phyloP scores from a whole-genome alignment of 257 asterid species.

The Ligustrum vulgare region DNA sequence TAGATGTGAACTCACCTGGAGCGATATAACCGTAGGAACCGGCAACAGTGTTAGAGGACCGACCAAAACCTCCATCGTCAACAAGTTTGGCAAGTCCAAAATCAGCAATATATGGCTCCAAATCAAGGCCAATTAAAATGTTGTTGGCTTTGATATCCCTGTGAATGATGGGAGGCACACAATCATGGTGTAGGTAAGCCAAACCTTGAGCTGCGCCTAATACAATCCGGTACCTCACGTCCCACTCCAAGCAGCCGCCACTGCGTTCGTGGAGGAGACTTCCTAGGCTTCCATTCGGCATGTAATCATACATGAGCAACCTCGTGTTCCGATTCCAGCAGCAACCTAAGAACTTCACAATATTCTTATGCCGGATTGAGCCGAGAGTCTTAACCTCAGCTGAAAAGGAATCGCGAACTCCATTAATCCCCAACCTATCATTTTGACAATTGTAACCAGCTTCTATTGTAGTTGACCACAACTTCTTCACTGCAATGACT shows the following conservation, averaged over 20 bases:
- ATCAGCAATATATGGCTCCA: conserved; percentile 88
- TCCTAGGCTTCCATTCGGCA: conserved; percentile 89
- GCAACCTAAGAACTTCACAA: conserved; percentile 81
- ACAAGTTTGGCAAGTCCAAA: conserved; percentile 84
- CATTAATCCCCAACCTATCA: conserved; percentile 32
- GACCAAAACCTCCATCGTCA: conserved; percentile 59
- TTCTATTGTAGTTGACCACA: conserved; percentile 57
- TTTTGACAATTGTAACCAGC: conserved; percentile 31
- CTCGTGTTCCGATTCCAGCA: conserved; percentile 76
- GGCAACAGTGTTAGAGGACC: conserved; percentile 73
- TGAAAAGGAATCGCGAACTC: conserved; percentile 71
- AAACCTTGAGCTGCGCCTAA: conserved; percentile 82
- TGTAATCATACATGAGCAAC: conserved; percentile 84
- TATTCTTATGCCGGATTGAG: conserved; percentile 77
- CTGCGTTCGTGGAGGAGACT: conserved; percentile 63
- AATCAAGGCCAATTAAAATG: conserved; percentile 73
- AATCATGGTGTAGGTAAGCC: conserved; percentile 83
- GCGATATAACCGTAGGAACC: conserved; percentile 93
- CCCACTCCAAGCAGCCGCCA: conserved; percentile 78
- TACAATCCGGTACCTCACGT: conserved; percentile 65
- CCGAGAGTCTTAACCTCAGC: conserved; percentile 82
- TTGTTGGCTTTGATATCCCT: conserved; percentile 89
- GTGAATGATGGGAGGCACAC: conserved; percentile 80
- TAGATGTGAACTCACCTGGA: conserved; percentile 55
- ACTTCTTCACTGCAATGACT: conserved; percentile 74